Percentiles rank a stretch among this genome's conserved stretches.
phyloP scores from a whole-genome alignment of 495 filamentous ascomycete species.

The Penicilliopsis zonata region DNA sequence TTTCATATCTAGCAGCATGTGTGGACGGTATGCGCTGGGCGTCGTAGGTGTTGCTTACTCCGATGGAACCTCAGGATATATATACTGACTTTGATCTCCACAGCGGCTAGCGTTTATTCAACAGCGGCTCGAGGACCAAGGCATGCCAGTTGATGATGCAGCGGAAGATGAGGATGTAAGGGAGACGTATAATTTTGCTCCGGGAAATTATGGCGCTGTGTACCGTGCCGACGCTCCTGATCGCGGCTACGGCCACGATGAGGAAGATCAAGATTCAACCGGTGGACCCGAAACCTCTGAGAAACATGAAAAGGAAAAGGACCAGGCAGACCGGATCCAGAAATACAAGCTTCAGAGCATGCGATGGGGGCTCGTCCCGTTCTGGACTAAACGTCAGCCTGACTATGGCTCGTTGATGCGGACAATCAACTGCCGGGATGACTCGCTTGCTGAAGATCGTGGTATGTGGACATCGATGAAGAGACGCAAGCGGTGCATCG shows the following conservation, averaged over 20 bases:
- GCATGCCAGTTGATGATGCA: slow-evolving; percentile 67
- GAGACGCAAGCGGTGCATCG: slow-evolving; percentile 70
- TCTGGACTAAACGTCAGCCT: slow-evolving; percentile 77
- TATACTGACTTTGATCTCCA: slow-evolving; percentile 2
- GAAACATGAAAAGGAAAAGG: slow-evolving; percentile 3
- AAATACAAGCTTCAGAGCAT: slow-evolving; percentile 79
- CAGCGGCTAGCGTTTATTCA: slow-evolving; percentile 54
- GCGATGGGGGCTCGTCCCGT: slow-evolving; percentile 89
- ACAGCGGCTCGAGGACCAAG: slow-evolving; percentile 54
- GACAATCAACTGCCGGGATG: slow-evolving; percentile 92
- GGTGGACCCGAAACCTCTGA: slow-evolving; percentile 7
- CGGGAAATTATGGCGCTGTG: slow-evolving; percentile 72
- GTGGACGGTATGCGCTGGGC: slow-evolving; percentile 72
- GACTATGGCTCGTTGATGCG: slow-evolving; percentile 66
- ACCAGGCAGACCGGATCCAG: slow-evolving; percentile 12
- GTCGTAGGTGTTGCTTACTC: slow-evolving; percentile 41
- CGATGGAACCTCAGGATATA: slow-evolving; percentile 1
- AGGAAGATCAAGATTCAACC: slow-evolving; percentile 7
- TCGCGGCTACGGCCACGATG: slow-evolving; percentile 21
- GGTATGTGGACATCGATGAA: slow-evolving; percentile 95
- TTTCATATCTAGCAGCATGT: slow-evolving; percentile 46
- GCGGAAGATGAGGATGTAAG: slow-evolving; percentile 63
- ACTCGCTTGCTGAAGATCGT: slow-evolving; percentile 60
- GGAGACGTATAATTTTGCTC: slow-evolving; percentile 87
- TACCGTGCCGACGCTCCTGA: slow-evolving; percentile 67